Conservation (phyloP, 177 flowering plant species). For the Vitis hybrid region DNA sequence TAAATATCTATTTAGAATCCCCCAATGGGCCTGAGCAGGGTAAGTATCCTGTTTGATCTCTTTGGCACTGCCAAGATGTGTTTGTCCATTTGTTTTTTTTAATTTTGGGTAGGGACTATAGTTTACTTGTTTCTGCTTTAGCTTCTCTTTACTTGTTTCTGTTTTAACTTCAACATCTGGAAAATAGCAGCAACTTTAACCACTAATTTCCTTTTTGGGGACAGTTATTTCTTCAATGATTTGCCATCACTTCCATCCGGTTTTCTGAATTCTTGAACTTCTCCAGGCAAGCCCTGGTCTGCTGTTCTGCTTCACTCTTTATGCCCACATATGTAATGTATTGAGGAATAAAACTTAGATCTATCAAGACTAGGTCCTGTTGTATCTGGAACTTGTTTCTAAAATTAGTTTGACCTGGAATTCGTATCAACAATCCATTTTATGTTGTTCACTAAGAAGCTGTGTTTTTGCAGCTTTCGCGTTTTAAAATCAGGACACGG, state of each 20-base stretch:
- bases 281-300: no score
- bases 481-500: constrained; percentile 43
- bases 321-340: no score
- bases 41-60: neutral
- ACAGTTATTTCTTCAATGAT: no score
- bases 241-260: no score
- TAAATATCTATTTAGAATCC: neutral
- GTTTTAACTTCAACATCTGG: neutral
- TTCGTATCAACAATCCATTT: neutral
- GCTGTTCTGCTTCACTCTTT: no score
- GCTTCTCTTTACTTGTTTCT: neutral
- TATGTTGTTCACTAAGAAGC: neutral
- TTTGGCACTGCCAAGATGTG: neutral
- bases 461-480: constrained; percentile 47
- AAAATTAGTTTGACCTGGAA: no score
- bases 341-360: no score
- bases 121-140: neutral
- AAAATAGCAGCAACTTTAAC: neutral
- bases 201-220: neutral
- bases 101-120: neutral
- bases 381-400: no score
- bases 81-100: neutral
- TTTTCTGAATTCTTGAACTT: no score
- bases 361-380: no score
- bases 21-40: neutral